Percentiles rank a stretch among this genome's conserved stretches.
phyloP scores from a whole-genome alignment of 2,329 filamentous ascomycete species.

The Aspergillus sp. region DNA sequence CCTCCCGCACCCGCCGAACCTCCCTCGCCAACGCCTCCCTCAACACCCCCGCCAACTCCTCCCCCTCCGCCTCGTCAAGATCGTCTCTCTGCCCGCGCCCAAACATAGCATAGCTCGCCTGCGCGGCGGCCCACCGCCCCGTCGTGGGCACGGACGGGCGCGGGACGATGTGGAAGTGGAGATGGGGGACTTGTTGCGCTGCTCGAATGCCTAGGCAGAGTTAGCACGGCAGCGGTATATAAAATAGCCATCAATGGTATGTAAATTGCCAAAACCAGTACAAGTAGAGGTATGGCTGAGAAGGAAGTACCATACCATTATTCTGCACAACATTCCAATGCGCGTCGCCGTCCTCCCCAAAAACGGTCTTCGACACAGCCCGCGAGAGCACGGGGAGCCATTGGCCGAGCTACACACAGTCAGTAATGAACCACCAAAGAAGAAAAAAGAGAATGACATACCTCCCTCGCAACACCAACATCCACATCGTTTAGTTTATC shows the following conservation, averaged over 20 bases:
- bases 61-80: slow-evolving; percentile 38
- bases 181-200: slow-evolving; percentile 84
- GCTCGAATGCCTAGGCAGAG: slow-evolving; percentile 56
- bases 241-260: neutral
- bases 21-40: slow-evolving; percentile 30
- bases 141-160: slow-evolving; percentile 47
- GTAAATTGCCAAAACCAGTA: neutral
- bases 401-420: slow-evolving; percentile 30
- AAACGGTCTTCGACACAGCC: slow-evolving; percentile 61
- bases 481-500: slow-evolving; percentile 66
- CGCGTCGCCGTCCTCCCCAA: slow-evolving; percentile 31
- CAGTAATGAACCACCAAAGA: neutral
- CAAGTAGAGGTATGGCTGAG: neutral
- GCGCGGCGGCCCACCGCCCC: slow-evolving; percentile 10
- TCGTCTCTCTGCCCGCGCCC: slow-evolving; percentile 39
- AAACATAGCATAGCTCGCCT: slow-evolving; percentile 36
- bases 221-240: neutral
- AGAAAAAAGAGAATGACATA: slow-evolving; percentile 38
- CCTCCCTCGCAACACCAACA: slow-evolving; percentile 53
- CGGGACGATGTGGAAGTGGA: slow-evolving; percentile 92
- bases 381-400: slow-evolving; percentile 50
- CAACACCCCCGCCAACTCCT: slow-evolving; percentile 27
- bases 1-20: slow-evolving; percentile 24
- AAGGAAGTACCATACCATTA: slow-evolving; percentile 49
- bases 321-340: slow-evolving; percentile 99